Percentiles rank a stretch among this genome's conserved stretches.
Conservation (phyloP, 257 asterid species). For the Plectranthus barbatus region DNA sequence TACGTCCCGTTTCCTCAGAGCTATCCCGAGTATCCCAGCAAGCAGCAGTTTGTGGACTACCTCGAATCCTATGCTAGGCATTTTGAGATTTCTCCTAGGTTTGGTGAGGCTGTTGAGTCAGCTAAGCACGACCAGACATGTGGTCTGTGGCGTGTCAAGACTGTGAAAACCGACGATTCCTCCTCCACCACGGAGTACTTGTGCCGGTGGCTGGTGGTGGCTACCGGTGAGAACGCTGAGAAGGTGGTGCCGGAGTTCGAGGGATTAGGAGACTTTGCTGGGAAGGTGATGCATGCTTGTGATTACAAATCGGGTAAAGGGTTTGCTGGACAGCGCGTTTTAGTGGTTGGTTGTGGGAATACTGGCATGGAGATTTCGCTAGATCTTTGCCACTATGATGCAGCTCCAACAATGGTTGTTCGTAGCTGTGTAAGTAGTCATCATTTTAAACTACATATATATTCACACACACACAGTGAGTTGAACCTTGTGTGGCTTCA, state of each 20-base stretch:
- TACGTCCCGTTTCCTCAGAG: conserved; percentile 55
- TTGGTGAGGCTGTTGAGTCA: conserved; percentile 48
- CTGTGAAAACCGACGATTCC: neutral
- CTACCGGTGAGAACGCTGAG: conserved; percentile 86
- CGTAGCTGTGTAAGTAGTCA: conserved; percentile 57
- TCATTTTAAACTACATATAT: neutral
- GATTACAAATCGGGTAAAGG: conserved; percentile 61
- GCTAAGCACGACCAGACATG: conserved; percentile 62
- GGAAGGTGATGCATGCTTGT: conserved; percentile 40
- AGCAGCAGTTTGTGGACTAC: conserved; percentile 64
- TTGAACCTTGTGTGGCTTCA: neutral
- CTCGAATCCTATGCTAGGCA: conserved; percentile 49
- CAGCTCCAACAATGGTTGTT: conserved; percentile 68
- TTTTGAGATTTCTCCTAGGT: conserved; percentile 58
- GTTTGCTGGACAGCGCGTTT: conserved; percentile 46
- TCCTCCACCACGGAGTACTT: conserved; percentile 41
- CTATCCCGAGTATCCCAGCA: conserved; percentile 69
- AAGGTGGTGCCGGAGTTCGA: too few species aligned
- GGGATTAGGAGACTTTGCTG: conserved; percentile 49
- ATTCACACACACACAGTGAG: too few species aligned
- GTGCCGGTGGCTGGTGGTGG: conserved; percentile 87
- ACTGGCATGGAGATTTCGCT: conserved; percentile 92
- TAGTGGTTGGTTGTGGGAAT: conserved; percentile 89
- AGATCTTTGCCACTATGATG: conserved; percentile 68
- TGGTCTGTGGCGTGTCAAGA: conserved; percentile 69